Evolutionary conservation across 2,329 filamentous ascomycete species (phyloP).

Genomic region (Leptographium wingfieldii): DNA sequence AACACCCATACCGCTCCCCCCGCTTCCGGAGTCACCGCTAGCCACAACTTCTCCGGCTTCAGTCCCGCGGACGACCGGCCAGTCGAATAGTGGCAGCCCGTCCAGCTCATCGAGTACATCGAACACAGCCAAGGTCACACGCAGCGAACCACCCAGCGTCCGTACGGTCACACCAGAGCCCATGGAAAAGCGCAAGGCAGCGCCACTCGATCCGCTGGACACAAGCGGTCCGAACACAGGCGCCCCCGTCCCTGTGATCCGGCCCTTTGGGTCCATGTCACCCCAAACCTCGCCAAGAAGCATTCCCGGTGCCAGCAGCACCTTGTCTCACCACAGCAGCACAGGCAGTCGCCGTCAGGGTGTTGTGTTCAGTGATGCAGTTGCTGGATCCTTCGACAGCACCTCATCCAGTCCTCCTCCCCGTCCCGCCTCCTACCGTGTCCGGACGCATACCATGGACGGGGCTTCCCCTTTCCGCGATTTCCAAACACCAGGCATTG

Average conservation of each 20-base stretch:
- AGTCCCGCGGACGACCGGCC: conserved; percentile 7
- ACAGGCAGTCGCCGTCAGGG: conserved; percentile 35
- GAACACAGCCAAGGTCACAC: background rate
- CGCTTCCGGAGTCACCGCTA: conserved; percentile 17
- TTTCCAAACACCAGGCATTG: conserved; percentile 24
- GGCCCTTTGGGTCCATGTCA: conserved; percentile 23
- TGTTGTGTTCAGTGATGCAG: conserved; percentile 46
- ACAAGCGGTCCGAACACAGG: conserved; percentile 5
- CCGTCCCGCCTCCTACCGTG: conserved; percentile 28
- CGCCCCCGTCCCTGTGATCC: conserved; percentile 14
- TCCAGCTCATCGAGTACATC: background rate
- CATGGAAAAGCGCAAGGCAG: conserved; percentile 18
- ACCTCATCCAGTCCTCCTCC: conserved; percentile 28
- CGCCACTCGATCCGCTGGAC: conserved; percentile 16
- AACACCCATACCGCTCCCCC: conserved; percentile 8
- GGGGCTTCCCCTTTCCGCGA: conserved; percentile 32
- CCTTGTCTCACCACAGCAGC: conserved; percentile 16
- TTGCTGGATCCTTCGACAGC: conserved; percentile 37
- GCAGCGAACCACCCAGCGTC: conserved; percentile 31
- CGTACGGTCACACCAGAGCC: conserved; percentile 56
- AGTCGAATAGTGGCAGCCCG: background rate
- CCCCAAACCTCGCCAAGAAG: conserved; percentile 35
- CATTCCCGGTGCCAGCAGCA: conserved; percentile 30
- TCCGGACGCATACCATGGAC: conserved; percentile 47
- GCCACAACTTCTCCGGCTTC: conserved; percentile 6